A percentile compares a stretch with the other conserved stretches of the same genome.
Conservation (phyloP, 1,284 basidiomycete species). For the Ustilago nuda region DNA sequence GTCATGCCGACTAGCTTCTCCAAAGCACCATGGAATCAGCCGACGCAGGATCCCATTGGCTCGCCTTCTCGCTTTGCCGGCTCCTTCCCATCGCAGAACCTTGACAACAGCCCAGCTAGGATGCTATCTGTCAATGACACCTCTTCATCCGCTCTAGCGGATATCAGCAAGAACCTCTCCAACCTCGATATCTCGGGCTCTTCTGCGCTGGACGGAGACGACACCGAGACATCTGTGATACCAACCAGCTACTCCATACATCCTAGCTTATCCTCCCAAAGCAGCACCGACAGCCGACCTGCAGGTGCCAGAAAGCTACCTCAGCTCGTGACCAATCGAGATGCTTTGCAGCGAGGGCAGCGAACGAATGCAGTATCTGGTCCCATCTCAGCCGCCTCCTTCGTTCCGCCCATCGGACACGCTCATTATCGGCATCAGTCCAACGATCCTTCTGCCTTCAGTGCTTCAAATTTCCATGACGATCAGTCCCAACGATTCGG, state of each 20-base stretch:
- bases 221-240: slow-evolving; percentile 2
- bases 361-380: slow-evolving; percentile 14
- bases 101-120: slow-evolving; percentile 16
- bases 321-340: slow-evolving; percentile 58
- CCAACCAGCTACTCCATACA: slow-evolving; percentile 18
- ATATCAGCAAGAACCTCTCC: slow-evolving; percentile 30
- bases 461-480: slow-evolving; percentile 18
- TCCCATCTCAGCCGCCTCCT: slow-evolving; percentile 50
- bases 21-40: slow-evolving; percentile 43
- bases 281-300: slow-evolving; percentile 18
- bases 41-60: slow-evolving; percentile 38
- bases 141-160: slow-evolving; percentile 24
- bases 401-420: slow-evolving; percentile 56
- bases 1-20: slow-evolving; percentile 36
- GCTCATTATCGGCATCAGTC: slow-evolving; percentile 44
- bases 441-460: slow-evolving; percentile 15
- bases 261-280: slow-evolving; percentile 10
- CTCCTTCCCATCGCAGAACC: slow-evolving; percentile 39
- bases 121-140: slow-evolving; percentile 21
- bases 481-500: slow-evolving; percentile 29
- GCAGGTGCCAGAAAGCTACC: slow-evolving; percentile 42
- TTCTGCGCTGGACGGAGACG: slow-evolving; percentile 24
- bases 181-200: slow-evolving; percentile 46
- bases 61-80: slow-evolving; percentile 50
- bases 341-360: slow-evolving; percentile 48